These are phyloP conservation scores for Aspergillus jensenii DNA, from an alignment of 2,329 filamentous ascomycete species.

Conservation along the genomic window DNA sequence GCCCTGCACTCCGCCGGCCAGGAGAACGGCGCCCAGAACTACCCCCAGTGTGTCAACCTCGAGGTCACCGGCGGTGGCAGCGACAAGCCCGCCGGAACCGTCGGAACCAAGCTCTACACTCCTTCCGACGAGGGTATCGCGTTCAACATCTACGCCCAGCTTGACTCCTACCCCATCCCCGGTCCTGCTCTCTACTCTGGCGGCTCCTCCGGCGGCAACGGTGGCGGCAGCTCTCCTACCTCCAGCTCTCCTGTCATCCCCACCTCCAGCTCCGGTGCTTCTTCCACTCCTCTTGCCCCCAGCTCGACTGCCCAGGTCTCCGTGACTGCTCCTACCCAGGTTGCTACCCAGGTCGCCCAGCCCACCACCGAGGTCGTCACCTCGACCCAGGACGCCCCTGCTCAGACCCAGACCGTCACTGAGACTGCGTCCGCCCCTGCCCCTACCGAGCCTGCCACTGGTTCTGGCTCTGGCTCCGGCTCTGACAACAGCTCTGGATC, in stretches of 20 bases:
- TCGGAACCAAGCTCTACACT: conserved; percentile 58
- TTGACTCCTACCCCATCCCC: conserved; percentile 51
- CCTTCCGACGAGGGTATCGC: conserved; percentile 57
- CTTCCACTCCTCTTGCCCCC: not conserved
- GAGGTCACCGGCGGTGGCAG: conserved; percentile 58
- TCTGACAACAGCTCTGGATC: conserved; percentile 2
- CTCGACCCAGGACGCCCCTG: conserved; percentile 8
- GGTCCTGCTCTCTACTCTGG: conserved; percentile 45
- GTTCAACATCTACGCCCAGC: conserved; percentile 58
- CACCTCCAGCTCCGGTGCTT: conserved; percentile 8
- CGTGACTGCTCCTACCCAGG: conserved; percentile 12
- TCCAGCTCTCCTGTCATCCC: conserved; percentile 13
- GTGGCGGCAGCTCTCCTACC: conserved; percentile 14
- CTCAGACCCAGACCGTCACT: conserved; percentile 15
- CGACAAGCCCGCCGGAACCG: conserved; percentile 47
- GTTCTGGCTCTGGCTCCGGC: conserved; percentile 3
- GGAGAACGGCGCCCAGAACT: conserved; percentile 53
- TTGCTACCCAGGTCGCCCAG: conserved; percentile 13
- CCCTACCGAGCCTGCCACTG: conserved; percentile 24
- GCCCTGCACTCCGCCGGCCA: conserved; percentile 51
- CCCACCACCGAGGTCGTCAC: conserved; percentile 6
- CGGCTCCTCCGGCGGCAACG: conserved; percentile 21
- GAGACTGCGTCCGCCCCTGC: conserved; percentile 23
- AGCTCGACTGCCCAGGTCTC: conserved; percentile 6
- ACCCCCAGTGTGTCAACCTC: conserved; percentile 61